Conservation (phyloP, 768 basidiomycete species). For the Pleurotus citrinopileatus region DNA sequence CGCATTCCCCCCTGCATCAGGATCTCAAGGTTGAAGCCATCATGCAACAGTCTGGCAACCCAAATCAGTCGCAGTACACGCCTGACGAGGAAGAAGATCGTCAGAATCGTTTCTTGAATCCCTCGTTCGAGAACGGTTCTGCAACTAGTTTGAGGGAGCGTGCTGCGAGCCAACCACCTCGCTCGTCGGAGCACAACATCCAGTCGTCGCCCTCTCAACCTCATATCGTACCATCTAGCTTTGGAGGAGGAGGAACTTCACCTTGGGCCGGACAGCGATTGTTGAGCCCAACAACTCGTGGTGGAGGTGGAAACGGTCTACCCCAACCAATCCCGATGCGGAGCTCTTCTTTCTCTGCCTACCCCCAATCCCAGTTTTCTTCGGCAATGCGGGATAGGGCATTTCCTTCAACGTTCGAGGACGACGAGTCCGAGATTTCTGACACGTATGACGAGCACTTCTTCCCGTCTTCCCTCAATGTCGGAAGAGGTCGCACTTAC, state of each 20-base stretch:
- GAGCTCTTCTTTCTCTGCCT: slow-evolving; percentile 65
- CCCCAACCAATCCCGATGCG: slow-evolving; percentile 61
- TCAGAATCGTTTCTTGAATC: slow-evolving; percentile 53
- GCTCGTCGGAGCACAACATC: slow-evolving; percentile 42
- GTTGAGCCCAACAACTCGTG: slow-evolving; percentile 30
- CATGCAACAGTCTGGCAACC: slow-evolving; percentile 29
- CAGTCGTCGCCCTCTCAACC: slow-evolving; percentile 53
- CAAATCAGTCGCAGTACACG: slow-evolving; percentile 22
- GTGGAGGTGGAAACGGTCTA: slow-evolving; percentile 20
- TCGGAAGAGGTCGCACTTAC: slow-evolving; percentile 53
- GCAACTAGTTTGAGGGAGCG: slow-evolving; percentile 54
- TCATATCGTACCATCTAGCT: slow-evolving; percentile 46
- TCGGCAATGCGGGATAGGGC: slow-evolving; percentile 60
- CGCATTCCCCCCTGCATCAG: slow-evolving; percentile 18
- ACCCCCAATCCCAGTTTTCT: slow-evolving; percentile 53
- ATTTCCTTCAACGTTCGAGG: slow-evolving; percentile 79
- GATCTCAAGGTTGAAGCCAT: slow-evolving; percentile 11
- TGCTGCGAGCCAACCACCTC: slow-evolving; percentile 70
- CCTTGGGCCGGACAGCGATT: slow-evolving; percentile 47
- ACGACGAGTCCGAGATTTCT: slow-evolving; percentile 72
- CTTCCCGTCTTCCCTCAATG: slow-evolving; percentile 37
- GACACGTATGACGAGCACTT: slow-evolving; percentile 63
- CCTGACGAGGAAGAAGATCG: slow-evolving; percentile 52
- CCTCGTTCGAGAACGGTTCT: slow-evolving; percentile 37
- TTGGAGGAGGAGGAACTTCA: slow-evolving; percentile 34